Evolutionary conservation across 768 basidiomycete species (phyloP), one percentile per base, ranked within the genome.

Genomic region (Psilocybe subaeruginosa): DNA sequence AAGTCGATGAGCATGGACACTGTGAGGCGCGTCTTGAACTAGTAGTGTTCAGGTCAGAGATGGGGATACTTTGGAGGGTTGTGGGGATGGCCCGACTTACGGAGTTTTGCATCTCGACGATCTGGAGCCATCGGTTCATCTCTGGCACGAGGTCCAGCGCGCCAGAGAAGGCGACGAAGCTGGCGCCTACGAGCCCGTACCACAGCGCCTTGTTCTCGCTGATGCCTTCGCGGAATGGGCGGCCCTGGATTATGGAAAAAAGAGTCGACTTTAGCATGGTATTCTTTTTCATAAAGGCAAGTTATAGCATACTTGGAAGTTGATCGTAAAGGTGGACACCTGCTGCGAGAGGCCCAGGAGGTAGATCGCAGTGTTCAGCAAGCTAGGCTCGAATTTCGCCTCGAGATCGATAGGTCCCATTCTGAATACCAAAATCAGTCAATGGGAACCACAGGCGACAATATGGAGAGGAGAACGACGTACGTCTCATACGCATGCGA

Each of bases 221-320:
- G 70, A 99, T 98, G 39, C 95, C 95, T 76, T 99, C 97, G 35
- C 97, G 89, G 89, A 99, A 99, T 0, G 97, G 97, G 37, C 97
- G 91, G 8, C 97, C 97, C 85, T 92, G 70, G 1, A 54, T 39
- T 56, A 3, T 27, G 23, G 19, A 29, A 19, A 12, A 16, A 17
- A 33, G 47, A 37, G n/a, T 17, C 31, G 11, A 31, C 37, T 48
- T 29, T 7, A 16, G 19, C 8, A 46, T 6, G 27, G 27, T 17
- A 4, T 19, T 6, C 14, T 19, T 11, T 0, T 48, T 16, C 1
- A 3, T 14, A 14, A 39, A 39, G 37, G 37, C 37, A 2, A 1
- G 45, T 16, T 11, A 49, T 37, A 37, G 2, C 52, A 33, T 66
- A 87, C 89, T 80, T 95, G 94, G 85, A 96, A 99, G 79, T 99